phyloP scores from a whole-genome alignment of 2,329 filamentous ascomycete genomes.

The Chaetomium globosum region DNA sequence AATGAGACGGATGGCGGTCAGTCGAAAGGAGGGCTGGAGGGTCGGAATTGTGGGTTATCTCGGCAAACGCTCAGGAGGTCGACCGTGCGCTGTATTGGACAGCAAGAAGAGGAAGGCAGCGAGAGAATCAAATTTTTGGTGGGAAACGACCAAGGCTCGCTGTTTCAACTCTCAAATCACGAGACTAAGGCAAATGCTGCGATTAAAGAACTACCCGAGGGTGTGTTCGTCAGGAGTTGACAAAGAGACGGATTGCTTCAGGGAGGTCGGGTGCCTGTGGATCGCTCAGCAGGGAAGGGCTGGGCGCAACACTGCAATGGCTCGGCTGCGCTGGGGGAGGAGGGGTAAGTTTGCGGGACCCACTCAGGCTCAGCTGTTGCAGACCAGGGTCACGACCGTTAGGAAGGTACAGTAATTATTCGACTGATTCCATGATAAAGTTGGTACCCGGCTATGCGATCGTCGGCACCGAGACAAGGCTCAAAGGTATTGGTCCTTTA shows the following conservation, averaged over 20 bases:
- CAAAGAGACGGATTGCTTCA: constrained; percentile 24
- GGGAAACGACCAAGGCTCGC: not conserved
- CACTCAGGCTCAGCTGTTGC: constrained; percentile 7
- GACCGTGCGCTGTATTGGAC: not conserved
- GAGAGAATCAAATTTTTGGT: not conserved
- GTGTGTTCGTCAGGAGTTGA: constrained; percentile 11
- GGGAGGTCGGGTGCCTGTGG: constrained; percentile 31
- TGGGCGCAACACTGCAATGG: constrained; percentile 17
- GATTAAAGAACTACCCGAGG: not conserved
- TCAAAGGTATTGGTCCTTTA: constrained; percentile 21
- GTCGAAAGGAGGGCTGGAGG: constrained; percentile 7
- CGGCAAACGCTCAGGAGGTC: not conserved
- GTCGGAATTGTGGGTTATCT: constrained; percentile 11
- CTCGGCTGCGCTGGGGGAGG: constrained; percentile 18
- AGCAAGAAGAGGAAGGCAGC: not conserved
- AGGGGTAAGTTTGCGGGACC: constrained; percentile 29
- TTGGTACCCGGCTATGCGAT: constrained; percentile 9
- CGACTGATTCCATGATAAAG: not conserved
- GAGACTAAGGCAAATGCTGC: not conserved
- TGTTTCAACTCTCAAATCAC: constrained; percentile 11
- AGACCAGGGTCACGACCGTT: not conserved
- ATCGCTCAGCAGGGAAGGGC: constrained; percentile 27
- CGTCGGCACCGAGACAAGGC: not conserved
- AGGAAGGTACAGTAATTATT: constrained; percentile 6
- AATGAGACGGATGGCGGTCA: constrained; percentile 20